Percentiles rank a stretch among this genome's conserved stretches.
Evolutionary conservation across 441 rosid species (phyloP).

Genomic region (Adansonia rubrostipa): DNA sequence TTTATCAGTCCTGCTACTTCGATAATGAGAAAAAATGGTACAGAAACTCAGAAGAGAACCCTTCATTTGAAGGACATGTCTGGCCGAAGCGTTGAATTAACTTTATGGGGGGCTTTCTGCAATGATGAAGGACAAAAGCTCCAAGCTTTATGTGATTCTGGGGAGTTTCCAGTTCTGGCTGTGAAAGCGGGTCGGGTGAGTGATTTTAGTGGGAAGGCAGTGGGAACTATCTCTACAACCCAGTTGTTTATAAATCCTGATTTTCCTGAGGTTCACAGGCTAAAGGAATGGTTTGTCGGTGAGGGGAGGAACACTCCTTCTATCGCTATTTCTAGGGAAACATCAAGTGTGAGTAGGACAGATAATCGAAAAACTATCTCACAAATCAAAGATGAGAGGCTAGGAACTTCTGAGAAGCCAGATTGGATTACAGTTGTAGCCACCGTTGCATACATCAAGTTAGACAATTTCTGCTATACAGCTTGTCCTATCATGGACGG

Average conservation of each 20-base stretch:
- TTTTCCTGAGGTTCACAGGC: conserved; percentile 61
- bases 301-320: conserved; percentile 67
- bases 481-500: conserved; percentile 84
- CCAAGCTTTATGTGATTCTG: conserved; percentile 78
- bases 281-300: conserved; percentile 77
- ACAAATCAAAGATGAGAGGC: conserved; percentile 86
- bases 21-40: conserved; percentile 69
- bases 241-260: conserved; percentile 79
- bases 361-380: conserved; percentile 70
- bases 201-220: conserved; percentile 82
- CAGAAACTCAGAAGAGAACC: conserved; percentile 75
- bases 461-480: conserved; percentile 89
- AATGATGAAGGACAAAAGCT: conserved; percentile 68
- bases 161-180: conserved; percentile 73
- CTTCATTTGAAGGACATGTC: conserved; percentile 87
- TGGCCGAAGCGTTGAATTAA: conserved; percentile 78
- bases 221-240: conserved; percentile 77
- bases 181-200: conserved; percentile 73
- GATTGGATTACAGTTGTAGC: conserved; percentile 86
- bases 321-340: conserved; percentile 78
- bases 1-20: conserved; percentile 56
- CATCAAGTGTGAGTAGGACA: conserved; percentile 46
- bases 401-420: conserved; percentile 91
- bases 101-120: conserved; percentile 86
- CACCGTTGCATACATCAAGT: conserved; percentile 62